These are phyloP conservation scores for Boletus patriciae DNA, from an alignment of 768 basidiomycete genomes.

Conservation along the genomic window DNA sequence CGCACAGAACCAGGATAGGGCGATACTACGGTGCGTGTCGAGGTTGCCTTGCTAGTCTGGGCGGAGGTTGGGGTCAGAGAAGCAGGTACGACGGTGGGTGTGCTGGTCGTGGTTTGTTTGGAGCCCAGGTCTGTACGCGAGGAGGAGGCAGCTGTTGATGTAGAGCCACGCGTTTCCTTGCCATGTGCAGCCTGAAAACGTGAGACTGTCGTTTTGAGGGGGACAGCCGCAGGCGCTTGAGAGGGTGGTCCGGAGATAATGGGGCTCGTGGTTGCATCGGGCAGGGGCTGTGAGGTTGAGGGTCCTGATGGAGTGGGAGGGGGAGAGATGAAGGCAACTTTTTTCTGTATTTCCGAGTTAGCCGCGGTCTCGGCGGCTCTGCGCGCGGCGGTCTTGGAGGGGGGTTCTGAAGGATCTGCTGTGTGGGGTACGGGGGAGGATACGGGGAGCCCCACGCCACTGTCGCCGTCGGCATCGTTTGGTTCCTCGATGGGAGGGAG, in stretches of 20 bases:
- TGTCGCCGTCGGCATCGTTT: conserved; percentile 35
- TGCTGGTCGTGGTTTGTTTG: conserved; percentile 43
- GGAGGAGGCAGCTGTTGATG: conserved; percentile 56
- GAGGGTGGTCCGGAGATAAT: conserved; percentile 31
- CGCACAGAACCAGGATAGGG: conserved; percentile 72
- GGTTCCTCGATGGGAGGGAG: conserved; percentile 50
- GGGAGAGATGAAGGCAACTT: conserved; percentile 85
- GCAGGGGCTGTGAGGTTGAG: conserved; percentile 48
- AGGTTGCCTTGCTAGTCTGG: conserved; percentile 54
- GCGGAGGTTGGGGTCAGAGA: conserved; percentile 58
- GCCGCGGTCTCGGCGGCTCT: conserved; percentile 38
- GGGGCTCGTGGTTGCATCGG: conserved; percentile 44
- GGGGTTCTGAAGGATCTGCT: conserved; percentile 22
- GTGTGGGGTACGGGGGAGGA: conserved; percentile 31
- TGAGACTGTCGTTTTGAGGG: conserved; percentile 65
- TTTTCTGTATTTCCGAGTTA: conserved; percentile 63
- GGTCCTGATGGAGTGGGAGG: conserved; percentile 64
- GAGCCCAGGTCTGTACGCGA: conserved; percentile 63
- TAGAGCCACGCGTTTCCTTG: conserved; percentile 66
- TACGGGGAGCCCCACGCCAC: conserved; percentile 38
- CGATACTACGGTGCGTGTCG: conserved; percentile 62
- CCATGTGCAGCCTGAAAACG: conserved; percentile 75
- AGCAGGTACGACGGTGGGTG: conserved; percentile 55
- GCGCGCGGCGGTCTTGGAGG: conserved; percentile 35
- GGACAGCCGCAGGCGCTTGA: conserved; percentile 31